Evolutionary conservation across 2,329 filamentous ascomycete genomes (phyloP).

Genomic region (Hymenoscyphus repandus): DNA sequence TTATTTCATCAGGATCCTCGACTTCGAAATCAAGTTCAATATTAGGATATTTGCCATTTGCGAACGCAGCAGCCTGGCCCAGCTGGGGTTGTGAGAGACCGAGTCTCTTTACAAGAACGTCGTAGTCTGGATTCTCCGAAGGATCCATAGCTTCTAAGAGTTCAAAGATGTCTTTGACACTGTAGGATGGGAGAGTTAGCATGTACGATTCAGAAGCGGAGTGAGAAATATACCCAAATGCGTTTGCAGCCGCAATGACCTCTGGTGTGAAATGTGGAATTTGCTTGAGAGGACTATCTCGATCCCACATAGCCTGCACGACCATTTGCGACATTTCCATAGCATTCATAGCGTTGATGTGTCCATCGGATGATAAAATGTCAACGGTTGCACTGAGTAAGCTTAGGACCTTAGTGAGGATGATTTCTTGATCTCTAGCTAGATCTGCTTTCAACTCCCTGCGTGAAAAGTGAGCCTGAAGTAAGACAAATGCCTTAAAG

Average conservation of each 20-base stretch:
- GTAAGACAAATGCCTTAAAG: slow-evolving; percentile 95
- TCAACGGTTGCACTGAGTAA: slow-evolving; percentile 90
- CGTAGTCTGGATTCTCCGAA: slow-evolving; percentile 80
- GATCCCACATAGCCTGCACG: slow-evolving; percentile 98
- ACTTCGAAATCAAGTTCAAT: slow-evolving; percentile 87
- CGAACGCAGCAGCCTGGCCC: slow-evolving; percentile 86
- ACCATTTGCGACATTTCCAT: slow-evolving; percentile 99
- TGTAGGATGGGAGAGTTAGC: slow-evolving; percentile 37
- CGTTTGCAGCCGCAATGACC: slow-evolving; percentile 75
- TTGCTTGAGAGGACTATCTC: slow-evolving; percentile 93
- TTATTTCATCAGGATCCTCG: slow-evolving; percentile 73
- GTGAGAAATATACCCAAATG: slow-evolving; percentile 58
- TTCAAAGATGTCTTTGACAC: slow-evolving; percentile 89
- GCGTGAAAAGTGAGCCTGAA: slow-evolving; percentile 95
- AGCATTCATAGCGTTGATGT: slow-evolving; percentile 94
- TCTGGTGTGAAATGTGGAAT: slow-evolving; percentile 90
- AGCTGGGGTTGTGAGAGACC: slow-evolving; percentile 77
- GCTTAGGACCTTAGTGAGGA: slow-evolving; percentile 78
- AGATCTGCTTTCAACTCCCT: slow-evolving; percentile 96
- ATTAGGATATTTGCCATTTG: slow-evolving; percentile 93
- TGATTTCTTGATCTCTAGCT: slow-evolving; percentile 88
- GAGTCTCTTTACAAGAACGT: slow-evolving; percentile 69
- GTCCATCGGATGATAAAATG: slow-evolving; percentile 89
- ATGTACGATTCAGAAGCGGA: neutral
- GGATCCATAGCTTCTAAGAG: slow-evolving; percentile 99